Percentiles rank a stretch among this genome's conserved stretches.
phyloP scores from a whole-genome alignment of 108 stramenopile genomes.

The Pseudonitzschia multistriata region DNA sequence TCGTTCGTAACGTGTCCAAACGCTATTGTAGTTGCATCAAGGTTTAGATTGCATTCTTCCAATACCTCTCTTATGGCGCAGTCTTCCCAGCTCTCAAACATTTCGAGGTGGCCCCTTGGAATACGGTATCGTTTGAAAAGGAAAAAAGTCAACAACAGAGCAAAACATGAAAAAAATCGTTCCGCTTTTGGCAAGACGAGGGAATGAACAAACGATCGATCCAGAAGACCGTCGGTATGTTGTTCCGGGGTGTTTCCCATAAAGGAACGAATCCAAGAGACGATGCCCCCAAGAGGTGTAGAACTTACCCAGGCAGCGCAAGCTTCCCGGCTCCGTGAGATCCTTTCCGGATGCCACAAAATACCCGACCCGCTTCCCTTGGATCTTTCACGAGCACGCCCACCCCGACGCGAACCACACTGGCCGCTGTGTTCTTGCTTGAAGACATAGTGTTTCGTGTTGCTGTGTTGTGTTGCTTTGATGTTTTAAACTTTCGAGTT shows the following conservation, averaged over 20 bases:
- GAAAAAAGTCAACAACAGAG: neutral
- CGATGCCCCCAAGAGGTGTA: no score
- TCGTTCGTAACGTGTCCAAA: slow-evolving; percentile 87
- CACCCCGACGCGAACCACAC: slow-evolving; percentile 77
- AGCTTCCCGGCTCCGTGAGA: slow-evolving; percentile 69
- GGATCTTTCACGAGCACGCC: slow-evolving; percentile 75
- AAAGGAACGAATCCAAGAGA: no score
- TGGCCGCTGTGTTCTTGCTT: no score
- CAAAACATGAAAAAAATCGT: slow-evolving; percentile 24
- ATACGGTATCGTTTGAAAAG: slow-evolving; percentile 30
- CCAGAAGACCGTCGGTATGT: neutral
- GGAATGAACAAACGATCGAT: neutral
- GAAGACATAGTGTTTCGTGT: neutral
- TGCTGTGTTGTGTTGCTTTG: neutral
- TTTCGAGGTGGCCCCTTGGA: slow-evolving; percentile 86
- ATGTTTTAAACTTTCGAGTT: neutral
- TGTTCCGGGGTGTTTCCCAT: no score
- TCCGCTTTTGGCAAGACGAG: neutral
- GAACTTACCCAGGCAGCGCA: slow-evolving; percentile 15
- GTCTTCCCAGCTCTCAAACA: slow-evolving; percentile 84
- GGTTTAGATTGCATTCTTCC: slow-evolving; percentile 76
- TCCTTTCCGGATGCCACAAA: slow-evolving; percentile 78
- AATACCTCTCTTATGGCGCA: slow-evolving; percentile 81
- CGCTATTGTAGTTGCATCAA: slow-evolving; percentile 20
- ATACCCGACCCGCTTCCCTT: slow-evolving; percentile 40